A percentile compares a stretch with the other conserved stretches of the same genome.
phyloP scores from a whole-genome alignment of 805 yeast genomes.

The Jamesozyma lodderae region DNA sequence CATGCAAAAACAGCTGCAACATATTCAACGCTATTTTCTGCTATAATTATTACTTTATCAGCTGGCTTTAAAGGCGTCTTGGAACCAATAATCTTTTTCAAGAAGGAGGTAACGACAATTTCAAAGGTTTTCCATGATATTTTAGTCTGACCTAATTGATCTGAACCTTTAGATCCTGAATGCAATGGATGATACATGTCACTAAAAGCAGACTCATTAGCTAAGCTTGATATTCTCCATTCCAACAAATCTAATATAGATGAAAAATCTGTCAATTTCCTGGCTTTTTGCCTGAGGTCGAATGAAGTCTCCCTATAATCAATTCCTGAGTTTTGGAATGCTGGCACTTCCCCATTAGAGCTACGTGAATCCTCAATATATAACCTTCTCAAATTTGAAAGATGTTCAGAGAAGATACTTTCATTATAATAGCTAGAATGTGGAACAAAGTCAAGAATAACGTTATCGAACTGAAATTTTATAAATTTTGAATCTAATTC shows the following conservation, averaged over 20 bases:
- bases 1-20: conserved; percentile 81
- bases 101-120: conserved; percentile 62
- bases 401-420: conserved; percentile 36
- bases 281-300: conserved; percentile 62
- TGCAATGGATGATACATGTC: conserved; percentile 29
- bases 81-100: conserved; percentile 55
- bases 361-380: conserved; percentile 40
- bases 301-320: conserved; percentile 67
- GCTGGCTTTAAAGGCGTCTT: conserved; percentile 61
- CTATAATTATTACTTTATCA: conserved; percentile 68
- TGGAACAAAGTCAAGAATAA: conserved; percentile 30
- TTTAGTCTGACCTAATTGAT: conserved; percentile 41
- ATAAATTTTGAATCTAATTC: conserved; percentile 70
- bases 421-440: conserved; percentile 28
- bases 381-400: conserved; percentile 55
- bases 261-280: conserved; percentile 63
- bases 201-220: conserved; percentile 72
- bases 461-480: conserved; percentile 45
- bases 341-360: conserved; percentile 9
- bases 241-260: conserved; percentile 66
- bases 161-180: conserved; percentile 21
- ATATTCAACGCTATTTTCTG: conserved; percentile 80
- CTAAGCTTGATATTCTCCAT: conserved; percentile 63
- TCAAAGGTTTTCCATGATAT: conserved; percentile 80
- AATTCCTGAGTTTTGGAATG: conserved; percentile 74